Evolutionary conservation across 148 eudicot species (phyloP).

Genomic region (Bassia scoparia): DNA sequence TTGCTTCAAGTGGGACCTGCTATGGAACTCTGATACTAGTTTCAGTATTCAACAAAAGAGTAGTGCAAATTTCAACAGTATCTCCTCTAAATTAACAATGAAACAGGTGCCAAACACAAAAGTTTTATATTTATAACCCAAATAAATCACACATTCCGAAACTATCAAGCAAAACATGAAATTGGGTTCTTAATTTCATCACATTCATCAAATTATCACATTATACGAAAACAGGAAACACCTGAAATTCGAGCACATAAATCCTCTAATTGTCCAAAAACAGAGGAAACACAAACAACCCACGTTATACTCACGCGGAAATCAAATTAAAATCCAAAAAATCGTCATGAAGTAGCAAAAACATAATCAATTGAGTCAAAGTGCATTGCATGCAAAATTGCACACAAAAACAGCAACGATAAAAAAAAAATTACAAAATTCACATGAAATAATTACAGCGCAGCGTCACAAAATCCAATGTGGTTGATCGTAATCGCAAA

Average conservation of each 20-base stretch:
- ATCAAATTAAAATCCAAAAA: too few relatives aligned
- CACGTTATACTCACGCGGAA: not conserved
- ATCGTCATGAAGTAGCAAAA: not conserved
- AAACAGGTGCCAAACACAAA: not conserved
- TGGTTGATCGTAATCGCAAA: slow-evolving; percentile 10
- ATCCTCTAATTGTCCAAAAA: not conserved
- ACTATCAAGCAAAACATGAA: not conserved
- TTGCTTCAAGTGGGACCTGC: not conserved
- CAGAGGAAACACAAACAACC: not conserved
- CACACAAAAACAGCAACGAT: not conserved
- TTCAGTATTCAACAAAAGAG: not conserved
- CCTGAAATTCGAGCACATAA: not conserved
- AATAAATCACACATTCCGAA: not conserved
- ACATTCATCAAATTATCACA: not conserved
- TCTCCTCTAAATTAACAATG: not conserved
- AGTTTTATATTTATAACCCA: not conserved
- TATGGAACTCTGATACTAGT: not conserved
- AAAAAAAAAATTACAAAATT: slow-evolving; percentile 1
- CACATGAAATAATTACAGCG: not conserved
- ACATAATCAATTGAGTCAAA: not conserved
- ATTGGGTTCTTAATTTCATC: not conserved
- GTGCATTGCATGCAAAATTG: slow-evolving; percentile 3
- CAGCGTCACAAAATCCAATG: not conserved
- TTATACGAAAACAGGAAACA: not conserved
- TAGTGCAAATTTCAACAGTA: not conserved